A percentile compares a stretch with the other conserved stretches of the same genome.
phyloP scores from a whole-genome alignment of 2,329 filamentous ascomycete species.

The Trichoderma atroviride region DNA sequence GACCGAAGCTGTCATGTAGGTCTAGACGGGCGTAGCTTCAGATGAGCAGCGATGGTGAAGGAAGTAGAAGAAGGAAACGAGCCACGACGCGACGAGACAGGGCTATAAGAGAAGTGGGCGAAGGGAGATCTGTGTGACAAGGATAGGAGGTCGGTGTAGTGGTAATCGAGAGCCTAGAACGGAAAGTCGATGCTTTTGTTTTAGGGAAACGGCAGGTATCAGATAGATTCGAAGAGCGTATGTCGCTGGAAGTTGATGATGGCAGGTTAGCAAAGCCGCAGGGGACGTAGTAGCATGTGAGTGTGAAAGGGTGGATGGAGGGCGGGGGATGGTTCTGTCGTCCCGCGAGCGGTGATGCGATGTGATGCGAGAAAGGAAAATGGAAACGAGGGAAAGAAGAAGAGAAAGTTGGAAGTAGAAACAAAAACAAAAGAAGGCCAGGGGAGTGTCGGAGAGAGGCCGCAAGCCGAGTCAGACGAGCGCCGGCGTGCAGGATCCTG shows the following conservation, averaged over 20 bases:
- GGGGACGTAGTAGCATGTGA: not conserved
- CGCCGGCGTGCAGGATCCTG: conserved; percentile 27
- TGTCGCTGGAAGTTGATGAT: conserved; percentile 32
- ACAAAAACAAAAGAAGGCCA: conserved; percentile 18
- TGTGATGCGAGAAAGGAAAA: conserved; percentile 6
- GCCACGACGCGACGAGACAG: conserved; percentile 13
- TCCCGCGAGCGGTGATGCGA: not conserved
- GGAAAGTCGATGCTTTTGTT: conserved; percentile 28
- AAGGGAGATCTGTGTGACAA: conserved; percentile 25
- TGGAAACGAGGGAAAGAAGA: conserved; percentile 3
- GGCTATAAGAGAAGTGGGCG: conserved; percentile 29
- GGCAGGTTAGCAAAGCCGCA: conserved; percentile 28
- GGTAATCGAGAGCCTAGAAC: conserved; percentile 24
- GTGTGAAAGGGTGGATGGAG: not conserved
- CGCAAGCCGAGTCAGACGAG: conserved; percentile 20
- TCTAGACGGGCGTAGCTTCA: conserved; percentile 26
- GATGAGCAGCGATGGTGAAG: conserved; percentile 8
- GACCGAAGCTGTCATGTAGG: conserved; percentile 47
- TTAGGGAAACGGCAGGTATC: conserved; percentile 36
- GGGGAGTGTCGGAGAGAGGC: conserved; percentile 20
- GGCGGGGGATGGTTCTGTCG: not conserved
- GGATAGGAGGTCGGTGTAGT: conserved; percentile 32
- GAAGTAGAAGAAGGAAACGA: conserved; percentile 2
- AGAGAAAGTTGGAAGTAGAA: conserved; percentile 14
- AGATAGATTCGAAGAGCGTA: conserved; percentile 37